Evolutionary conservation across 179 eudicot species (phyloP), one percentile per base, ranked within the genome.

Genomic region (Corrigiola litoralis): DNA sequence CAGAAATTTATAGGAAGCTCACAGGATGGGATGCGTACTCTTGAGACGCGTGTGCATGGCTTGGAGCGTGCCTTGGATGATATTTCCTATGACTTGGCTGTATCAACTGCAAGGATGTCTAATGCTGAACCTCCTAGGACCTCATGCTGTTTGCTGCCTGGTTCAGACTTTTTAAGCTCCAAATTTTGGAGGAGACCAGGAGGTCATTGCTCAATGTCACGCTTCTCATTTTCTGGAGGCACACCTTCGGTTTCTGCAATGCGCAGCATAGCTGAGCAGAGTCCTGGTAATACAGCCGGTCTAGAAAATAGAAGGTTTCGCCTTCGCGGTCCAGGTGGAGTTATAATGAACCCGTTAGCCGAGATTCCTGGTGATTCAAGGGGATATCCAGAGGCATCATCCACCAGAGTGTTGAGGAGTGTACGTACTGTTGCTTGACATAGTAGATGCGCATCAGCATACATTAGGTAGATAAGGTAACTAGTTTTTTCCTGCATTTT

Each of bases 1-100:
- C 72, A 94, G 99, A 84, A 75, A 75, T 94, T 87, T 62, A 94
- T 94, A 2, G 94, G 96, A 57, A 86, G 85, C 75, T 94, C 99
- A 17, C 89, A 88, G 76, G 84, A 70, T 12, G 94, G 96, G 18
- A 83, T 94, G 86, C 86, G 74, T 3, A 75, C 87, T 58, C 78
- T 94, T 61, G 99, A 90, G 79, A 73, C 90, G 31, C 95, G 99
- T 46, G 99, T 94, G 25, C 82, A 88, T 41, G 97, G 97, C 59
- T 73, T 94, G 61, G 99, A 94, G 80, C 72, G 73, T 65, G 84
- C 96, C 29, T 34, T 94, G 65, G 90, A 88, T 57, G 91, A 86
- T 66, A 94, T 94, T 67, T 94, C 99, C 27, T 82, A 79, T 73
- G 99, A 94, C 63, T 76, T 94, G 77, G 89, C 85, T 31, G 63